Conservation (phyloP, 78 protist genomes). For the Chrysochromulina tobinii region DNA sequence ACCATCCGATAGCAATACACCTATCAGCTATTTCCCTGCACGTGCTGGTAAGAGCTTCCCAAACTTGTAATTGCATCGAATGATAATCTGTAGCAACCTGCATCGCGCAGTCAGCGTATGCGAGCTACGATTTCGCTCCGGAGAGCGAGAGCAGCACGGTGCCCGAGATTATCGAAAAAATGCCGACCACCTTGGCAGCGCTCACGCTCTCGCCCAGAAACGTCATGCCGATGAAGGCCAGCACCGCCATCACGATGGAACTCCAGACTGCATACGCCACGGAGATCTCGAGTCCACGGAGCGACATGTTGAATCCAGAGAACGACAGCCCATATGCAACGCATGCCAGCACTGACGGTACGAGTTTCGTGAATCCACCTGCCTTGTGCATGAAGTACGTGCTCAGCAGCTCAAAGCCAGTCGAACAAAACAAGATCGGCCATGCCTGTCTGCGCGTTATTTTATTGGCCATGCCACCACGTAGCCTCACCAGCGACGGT, state of each 20-base stretch:
- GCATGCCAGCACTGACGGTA: background rate
- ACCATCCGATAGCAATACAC: too few relatives aligned
- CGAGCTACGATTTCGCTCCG: too few relatives aligned
- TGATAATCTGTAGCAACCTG: too few relatives aligned
- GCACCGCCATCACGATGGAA: background rate
- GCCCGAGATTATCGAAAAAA: background rate
- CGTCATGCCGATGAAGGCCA: background rate
- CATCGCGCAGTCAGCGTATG: too few relatives aligned
- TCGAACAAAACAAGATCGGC: background rate
- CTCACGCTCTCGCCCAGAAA: background rate
- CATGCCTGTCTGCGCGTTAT: background rate
- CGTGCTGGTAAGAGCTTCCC: too few relatives aligned
- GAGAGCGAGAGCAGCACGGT: background rate
- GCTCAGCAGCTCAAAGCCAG: background rate
- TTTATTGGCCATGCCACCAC: too few relatives aligned
- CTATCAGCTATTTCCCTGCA: too few relatives aligned
- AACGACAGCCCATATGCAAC: background rate
- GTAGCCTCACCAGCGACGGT: too few relatives aligned
- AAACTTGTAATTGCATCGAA: too few relatives aligned
- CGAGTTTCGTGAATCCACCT: background rate
- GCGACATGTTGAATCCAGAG: background rate
- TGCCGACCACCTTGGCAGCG: background rate
- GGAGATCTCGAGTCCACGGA: background rate
- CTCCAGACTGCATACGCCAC: slow-evolving; percentile 3
- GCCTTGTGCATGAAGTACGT: background rate